Evolutionary conservation across 495 filamentous ascomycete species (phyloP).

Genomic region (Aspergillus campestris): DNA sequence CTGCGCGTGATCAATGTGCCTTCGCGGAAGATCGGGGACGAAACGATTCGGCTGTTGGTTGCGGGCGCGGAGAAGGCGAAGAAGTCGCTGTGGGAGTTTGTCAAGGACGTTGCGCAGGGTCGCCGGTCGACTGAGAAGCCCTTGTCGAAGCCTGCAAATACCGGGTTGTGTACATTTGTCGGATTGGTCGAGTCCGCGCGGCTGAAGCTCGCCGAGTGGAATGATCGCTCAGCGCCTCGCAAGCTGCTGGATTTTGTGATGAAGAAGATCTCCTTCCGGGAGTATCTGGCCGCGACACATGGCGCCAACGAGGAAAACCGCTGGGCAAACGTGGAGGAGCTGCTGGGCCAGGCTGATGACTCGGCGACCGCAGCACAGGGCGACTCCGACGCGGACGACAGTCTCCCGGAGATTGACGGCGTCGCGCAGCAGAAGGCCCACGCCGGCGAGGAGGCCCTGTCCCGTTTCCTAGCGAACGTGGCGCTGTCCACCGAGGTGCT

Average conservation of each 20-base stretch:
- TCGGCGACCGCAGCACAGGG: slow-evolving; percentile 17
- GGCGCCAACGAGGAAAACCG: slow-evolving; percentile 68
- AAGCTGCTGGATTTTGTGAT: slow-evolving; percentile 70
- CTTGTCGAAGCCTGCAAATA: slow-evolving; percentile 58
- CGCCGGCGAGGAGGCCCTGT: slow-evolving; percentile 55
- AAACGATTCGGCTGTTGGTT: slow-evolving; percentile 65
- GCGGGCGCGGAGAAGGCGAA: slow-evolving; percentile 62
- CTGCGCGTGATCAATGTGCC: slow-evolving; percentile 82
- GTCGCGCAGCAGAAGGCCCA: slow-evolving; percentile 55
- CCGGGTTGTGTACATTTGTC: slow-evolving; percentile 51
- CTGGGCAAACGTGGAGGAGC: slow-evolving; percentile 91
- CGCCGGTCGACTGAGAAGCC: slow-evolving; percentile 56
- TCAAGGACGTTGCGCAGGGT: slow-evolving; percentile 64
- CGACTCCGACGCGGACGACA: slow-evolving; percentile 48
- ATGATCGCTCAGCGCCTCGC: slow-evolving; percentile 45
- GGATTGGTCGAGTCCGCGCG: slow-evolving; percentile 53
- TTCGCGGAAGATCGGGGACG: slow-evolving; percentile 70
- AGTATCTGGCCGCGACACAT: slow-evolving; percentile 60
- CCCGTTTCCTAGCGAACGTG: slow-evolving; percentile 82
- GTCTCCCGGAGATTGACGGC: slow-evolving; percentile 69
- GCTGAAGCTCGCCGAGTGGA: slow-evolving; percentile 47
- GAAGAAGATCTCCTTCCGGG: slow-evolving; percentile 62
- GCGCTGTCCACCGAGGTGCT: slow-evolving; percentile 72
- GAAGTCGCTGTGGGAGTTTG: slow-evolving; percentile 62
- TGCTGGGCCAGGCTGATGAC: slow-evolving; percentile 71